phyloP scores from a whole-genome alignment of 2,329 filamentous ascomycete species.

The Ophiostoma perfectum region DNA sequence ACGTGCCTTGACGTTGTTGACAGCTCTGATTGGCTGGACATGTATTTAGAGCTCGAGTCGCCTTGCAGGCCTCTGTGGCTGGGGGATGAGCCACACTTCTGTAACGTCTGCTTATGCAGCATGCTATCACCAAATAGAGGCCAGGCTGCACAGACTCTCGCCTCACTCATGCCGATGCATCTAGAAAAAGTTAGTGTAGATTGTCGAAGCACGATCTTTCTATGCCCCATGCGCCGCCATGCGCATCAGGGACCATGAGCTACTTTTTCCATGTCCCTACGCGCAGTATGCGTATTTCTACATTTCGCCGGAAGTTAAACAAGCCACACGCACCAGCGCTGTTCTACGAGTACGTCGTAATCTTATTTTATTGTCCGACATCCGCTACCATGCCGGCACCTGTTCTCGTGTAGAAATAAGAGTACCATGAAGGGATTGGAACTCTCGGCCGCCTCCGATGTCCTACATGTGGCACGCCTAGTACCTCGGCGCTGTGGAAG shows the following conservation, averaged over 20 bases:
- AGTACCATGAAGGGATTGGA: not conserved
- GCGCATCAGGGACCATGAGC: not conserved
- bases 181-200: not conserved
- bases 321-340: not conserved
- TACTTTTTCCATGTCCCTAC: not conserved
- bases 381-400: not conserved
- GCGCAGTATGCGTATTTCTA: not conserved
- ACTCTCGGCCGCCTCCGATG: not conserved
- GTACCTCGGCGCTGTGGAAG: not conserved
- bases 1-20: too few relatives aligned
- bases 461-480: not conserved
- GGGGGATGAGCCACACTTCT: not conserved
- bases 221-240: not conserved
- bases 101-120: not conserved
- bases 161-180: not conserved
- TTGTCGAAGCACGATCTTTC: conserved; percentile 2
- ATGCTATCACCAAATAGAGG: too few relatives aligned
- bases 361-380: not conserved
- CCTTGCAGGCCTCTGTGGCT: conserved; percentile 9
- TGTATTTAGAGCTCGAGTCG: not conserved
- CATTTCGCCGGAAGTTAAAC: not conserved
- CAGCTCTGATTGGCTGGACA: not conserved
- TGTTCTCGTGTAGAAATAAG: not conserved
- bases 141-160: not conserved
- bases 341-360: not conserved